Evolutionary conservation across 176 grass and related monocot genomes (phyloP).

Genomic region (Thalia dealbata): DNA sequence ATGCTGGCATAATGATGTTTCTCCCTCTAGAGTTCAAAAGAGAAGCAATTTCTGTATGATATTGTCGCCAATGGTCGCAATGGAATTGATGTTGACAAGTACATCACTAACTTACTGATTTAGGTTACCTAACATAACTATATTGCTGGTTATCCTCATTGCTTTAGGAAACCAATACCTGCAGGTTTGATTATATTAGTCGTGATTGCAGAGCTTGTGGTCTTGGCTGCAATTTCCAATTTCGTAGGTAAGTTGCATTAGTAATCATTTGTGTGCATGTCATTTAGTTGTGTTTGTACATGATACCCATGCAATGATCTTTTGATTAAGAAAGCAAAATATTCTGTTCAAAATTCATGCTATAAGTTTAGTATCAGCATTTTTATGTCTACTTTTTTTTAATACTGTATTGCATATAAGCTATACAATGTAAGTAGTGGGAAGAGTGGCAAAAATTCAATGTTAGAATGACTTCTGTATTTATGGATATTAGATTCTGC

Average conservation of each 20-base stretch:
- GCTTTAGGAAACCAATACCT: conserved; percentile 24
- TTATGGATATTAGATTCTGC: too few species aligned
- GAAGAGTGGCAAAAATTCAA: too few species aligned
- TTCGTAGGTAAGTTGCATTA: conserved; percentile 38
- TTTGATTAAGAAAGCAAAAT: not conserved
- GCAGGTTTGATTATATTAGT: conserved; percentile 93
- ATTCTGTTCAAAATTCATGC: not conserved
- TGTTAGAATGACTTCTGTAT: too few species aligned
- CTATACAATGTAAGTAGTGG: too few species aligned
- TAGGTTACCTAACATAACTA: not conserved
- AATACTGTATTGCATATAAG: too few species aligned
- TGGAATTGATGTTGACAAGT: conserved; percentile 99
- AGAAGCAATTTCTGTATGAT: conserved; percentile 88
- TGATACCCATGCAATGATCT: not conserved
- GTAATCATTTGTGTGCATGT: not conserved
- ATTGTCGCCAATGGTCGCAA: conserved; percentile 97
- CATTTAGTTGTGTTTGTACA: not conserved
- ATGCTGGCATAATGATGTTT: conserved; percentile 22
- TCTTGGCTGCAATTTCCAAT: conserved; percentile 88
- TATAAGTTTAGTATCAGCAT: too few species aligned
- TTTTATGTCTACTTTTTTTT: too few species aligned
- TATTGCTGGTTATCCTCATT: conserved; percentile 13
- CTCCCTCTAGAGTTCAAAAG: conserved; percentile 51
- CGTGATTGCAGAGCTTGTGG: conserved; percentile 92
- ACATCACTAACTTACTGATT: not conserved